A percentile compares a stretch with the other conserved stretches of the same genome.
Evolutionary conservation across 257 asterid species (phyloP).

Genomic region (Echium plantagineum): DNA sequence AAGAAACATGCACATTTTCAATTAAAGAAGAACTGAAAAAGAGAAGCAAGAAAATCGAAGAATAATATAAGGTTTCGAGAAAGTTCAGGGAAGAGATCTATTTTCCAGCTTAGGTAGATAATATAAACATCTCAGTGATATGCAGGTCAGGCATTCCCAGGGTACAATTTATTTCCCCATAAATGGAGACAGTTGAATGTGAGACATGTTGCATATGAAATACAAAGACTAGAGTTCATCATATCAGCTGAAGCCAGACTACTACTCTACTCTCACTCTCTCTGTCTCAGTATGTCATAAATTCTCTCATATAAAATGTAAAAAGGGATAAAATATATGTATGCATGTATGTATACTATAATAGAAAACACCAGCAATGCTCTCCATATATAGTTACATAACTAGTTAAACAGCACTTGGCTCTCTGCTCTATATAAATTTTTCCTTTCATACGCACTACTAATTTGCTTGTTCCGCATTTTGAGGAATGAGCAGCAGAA

Average conservation of each 20-base stretch:
- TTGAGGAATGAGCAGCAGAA: slow-evolving; percentile 5
- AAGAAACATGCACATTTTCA: slow-evolving; percentile 9
- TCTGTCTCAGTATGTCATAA: not conserved
- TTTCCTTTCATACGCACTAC: not conserved
- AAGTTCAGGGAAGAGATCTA: not conserved
- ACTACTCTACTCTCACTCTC: not conserved
- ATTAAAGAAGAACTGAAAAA: not conserved
- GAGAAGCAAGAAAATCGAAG: too few relatives aligned
- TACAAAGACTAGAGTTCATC: not conserved
- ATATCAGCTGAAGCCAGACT: not conserved
- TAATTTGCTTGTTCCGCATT: not conserved
- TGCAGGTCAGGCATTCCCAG: not conserved
- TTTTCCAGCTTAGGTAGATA: not conserved
- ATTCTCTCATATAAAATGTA: too few relatives aligned
- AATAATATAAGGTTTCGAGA: too few relatives aligned
- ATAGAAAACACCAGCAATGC: too few relatives aligned
- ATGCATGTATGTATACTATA: too few relatives aligned
- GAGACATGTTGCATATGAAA: not conserved
- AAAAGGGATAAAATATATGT: too few relatives aligned
- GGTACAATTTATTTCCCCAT: not conserved
- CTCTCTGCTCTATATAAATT: not conserved
- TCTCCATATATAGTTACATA: too few relatives aligned
- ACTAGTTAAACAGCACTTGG: too few relatives aligned
- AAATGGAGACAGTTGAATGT: not conserved
- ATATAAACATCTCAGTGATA: not conserved